Conservation (phyloP, 2,329 filamentous ascomycete species). For the Cercospora sp. region DNA sequence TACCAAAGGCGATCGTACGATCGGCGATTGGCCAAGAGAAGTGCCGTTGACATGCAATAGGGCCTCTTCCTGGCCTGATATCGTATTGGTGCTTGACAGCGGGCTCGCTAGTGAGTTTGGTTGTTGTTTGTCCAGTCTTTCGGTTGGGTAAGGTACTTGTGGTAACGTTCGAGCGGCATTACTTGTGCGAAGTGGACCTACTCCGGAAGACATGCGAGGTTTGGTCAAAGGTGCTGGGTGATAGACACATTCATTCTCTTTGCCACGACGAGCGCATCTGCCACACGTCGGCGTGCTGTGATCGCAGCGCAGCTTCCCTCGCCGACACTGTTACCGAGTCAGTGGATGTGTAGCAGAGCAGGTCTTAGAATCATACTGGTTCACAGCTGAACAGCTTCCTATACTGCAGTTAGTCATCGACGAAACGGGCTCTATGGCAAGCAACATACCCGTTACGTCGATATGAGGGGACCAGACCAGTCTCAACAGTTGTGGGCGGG, state of each 20-base stretch:
- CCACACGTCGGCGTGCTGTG: constrained; percentile 38
- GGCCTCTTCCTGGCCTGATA: constrained; percentile 11
- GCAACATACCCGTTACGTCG: constrained; percentile 35
- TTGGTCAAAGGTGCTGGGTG: constrained; percentile 40
- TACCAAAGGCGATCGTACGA: constrained; percentile 14
- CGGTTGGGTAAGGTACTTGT: constrained; percentile 18
- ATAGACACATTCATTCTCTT: constrained; percentile 37
- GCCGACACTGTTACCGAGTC: constrained; percentile 31
- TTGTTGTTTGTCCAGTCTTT: not conserved
- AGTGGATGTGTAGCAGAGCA: not conserved
- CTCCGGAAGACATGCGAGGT: constrained; percentile 19
- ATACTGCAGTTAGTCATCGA: not conserved
- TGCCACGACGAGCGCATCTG: constrained; percentile 35
- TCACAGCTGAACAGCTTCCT: constrained; percentile 40
- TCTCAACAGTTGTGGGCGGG: not conserved
- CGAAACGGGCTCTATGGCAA: not conserved
- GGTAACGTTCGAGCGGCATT: constrained; percentile 17
- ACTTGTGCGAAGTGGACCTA: constrained; percentile 24
- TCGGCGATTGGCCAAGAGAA: constrained; percentile 9
- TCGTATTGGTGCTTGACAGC: constrained; percentile 25
- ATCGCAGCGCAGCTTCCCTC: constrained; percentile 41
- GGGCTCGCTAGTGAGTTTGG: constrained; percentile 24
- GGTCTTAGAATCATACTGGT: constrained; percentile 30
- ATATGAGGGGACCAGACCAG: constrained; percentile 29
- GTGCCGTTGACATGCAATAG: constrained; percentile 14